phyloP scores from a whole-genome alignment of 306 rosid species.

The Quercus robur region DNA sequence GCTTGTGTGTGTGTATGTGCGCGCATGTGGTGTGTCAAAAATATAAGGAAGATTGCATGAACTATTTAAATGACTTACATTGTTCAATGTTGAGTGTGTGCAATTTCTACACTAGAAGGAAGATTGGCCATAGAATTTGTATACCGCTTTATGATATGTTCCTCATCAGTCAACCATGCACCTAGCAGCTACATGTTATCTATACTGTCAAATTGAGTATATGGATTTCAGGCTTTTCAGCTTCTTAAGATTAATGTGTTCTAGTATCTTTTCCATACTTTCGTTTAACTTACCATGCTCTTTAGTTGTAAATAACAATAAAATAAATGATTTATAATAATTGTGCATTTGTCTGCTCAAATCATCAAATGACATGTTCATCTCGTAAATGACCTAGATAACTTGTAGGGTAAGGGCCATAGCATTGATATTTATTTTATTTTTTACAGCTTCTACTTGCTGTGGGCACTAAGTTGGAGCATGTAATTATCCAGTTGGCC shows the following conservation, averaged over 20 bases:
- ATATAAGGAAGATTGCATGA: too few species aligned
- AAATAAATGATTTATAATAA: not conserved
- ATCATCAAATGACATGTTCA: not conserved
- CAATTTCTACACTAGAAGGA: too few species aligned
- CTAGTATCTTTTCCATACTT: not conserved
- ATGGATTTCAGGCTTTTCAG: not conserved
- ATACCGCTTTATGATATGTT: too few species aligned
- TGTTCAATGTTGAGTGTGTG: too few species aligned
- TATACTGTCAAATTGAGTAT: too few species aligned
- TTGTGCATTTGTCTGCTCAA: not conserved
- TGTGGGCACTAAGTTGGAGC: slow-evolving; percentile 38
- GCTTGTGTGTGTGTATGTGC: too few species aligned
- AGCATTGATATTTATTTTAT: not conserved
- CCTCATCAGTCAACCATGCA: too few species aligned
- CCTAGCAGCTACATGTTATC: too few species aligned
- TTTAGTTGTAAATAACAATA: not conserved
- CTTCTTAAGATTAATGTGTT: not conserved
- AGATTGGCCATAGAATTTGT: too few species aligned
- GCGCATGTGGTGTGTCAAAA: too few species aligned
- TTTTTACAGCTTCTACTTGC: slow-evolving; percentile 28
- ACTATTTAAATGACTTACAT: too few species aligned
- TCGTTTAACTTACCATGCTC: not conserved
- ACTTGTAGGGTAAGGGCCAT: not conserved
- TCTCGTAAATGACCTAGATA: not conserved
- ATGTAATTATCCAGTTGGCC: slow-evolving; percentile 31